Percentiles rank a stretch among this genome's conserved stretches.
Conservation (phyloP, 495 filamentous ascomycete genomes). For the Letharia lupina region DNA sequence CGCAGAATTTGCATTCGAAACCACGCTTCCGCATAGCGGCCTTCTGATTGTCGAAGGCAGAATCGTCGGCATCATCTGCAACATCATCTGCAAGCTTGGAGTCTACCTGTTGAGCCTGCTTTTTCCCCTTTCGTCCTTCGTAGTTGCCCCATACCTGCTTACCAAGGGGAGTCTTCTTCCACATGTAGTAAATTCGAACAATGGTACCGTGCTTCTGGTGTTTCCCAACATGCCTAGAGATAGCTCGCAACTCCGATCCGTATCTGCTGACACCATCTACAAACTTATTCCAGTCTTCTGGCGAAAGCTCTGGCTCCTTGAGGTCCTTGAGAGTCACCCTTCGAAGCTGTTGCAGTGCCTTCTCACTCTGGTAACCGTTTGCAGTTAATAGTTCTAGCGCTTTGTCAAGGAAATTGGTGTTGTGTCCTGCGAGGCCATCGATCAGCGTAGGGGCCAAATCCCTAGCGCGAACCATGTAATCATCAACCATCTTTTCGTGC, state of each 20-base stretch:
- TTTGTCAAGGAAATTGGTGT: conserved; percentile 84
- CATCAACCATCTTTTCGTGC: conserved; percentile 52
- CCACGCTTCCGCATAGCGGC: conserved; percentile 65
- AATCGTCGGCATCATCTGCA: conserved; percentile 89
- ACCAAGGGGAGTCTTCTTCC: conserved; percentile 90
- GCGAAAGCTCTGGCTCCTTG: conserved; percentile 72
- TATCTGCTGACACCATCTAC: conserved; percentile 87
- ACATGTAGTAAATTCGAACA: conserved; percentile 90
- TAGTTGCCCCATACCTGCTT: conserved; percentile 84
- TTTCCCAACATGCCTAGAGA: conserved; percentile 74
- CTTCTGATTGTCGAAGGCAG: conserved; percentile 89
- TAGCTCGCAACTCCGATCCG: conserved; percentile 78
- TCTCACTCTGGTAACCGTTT: conserved; percentile 59
- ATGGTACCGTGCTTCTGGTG: conserved; percentile 68
- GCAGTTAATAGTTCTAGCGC: conserved; percentile 65
- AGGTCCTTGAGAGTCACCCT: conserved; percentile 63
- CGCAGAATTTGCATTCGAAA: conserved; percentile 94
- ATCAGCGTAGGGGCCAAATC: conserved; percentile 46
- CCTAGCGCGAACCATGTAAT: conserved; percentile 65
- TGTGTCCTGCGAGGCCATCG: conserved; percentile 52
- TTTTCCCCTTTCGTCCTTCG: conserved; percentile 77
- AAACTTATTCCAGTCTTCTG: conserved; percentile 77
- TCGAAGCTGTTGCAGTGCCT: conserved; percentile 64
- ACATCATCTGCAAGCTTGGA: conserved; percentile 82
- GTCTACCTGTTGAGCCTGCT: conserved; percentile 54